Percentiles rank a stretch among this genome's conserved stretches.
Evolutionary conservation across 2,329 filamentous ascomycete species (phyloP).

Genomic region (Hirsutella rhossiliensis): DNA sequence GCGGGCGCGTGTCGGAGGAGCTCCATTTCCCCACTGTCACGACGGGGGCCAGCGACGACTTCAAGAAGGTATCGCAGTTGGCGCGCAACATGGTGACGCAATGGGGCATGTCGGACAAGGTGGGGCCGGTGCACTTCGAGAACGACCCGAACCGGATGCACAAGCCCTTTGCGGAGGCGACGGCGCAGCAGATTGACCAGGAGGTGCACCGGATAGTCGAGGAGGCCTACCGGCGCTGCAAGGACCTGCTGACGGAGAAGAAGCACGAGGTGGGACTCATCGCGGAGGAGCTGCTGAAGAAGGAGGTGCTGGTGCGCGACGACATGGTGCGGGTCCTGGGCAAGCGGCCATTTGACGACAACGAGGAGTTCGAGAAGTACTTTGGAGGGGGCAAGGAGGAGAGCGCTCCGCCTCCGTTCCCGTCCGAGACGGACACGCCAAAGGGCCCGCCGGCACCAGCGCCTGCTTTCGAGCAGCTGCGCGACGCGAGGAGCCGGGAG

Average conservation of each 20-base stretch:
- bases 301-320: slow-evolving; percentile 84
- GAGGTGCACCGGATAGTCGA: slow-evolving; percentile 90
- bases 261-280: slow-evolving; percentile 81
- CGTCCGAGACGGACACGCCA: slow-evolving; percentile 28
- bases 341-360: slow-evolving; percentile 70
- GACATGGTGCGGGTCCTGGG: slow-evolving; percentile 87
- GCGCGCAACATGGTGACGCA: slow-evolving; percentile 98
- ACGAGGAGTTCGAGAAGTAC: slow-evolving; percentile 86
- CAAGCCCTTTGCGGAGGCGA: slow-evolving; percentile 94
- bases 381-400: slow-evolving; percentile 54
- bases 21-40: slow-evolving; percentile 95
- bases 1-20: slow-evolving; percentile 89
- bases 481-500: slow-evolving; percentile 5
- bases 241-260: slow-evolving; percentile 69
- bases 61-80: slow-evolving; percentile 95
- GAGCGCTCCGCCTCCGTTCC: slow-evolving; percentile 46
- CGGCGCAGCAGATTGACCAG: slow-evolving; percentile 79
- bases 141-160: slow-evolving; percentile 70
- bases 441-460: slow-evolving; percentile 24
- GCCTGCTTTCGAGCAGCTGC: slow-evolving; percentile 23
- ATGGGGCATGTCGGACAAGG: slow-evolving; percentile 94
- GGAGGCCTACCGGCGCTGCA: slow-evolving; percentile 85
- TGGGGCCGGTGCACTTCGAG: slow-evolving; percentile 86
- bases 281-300: slow-evolving; percentile 82
- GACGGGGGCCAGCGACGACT: slow-evolving; percentile 88